Evolutionary conservation across 2,329 filamentous ascomycete species (phyloP), one percentile per base, ranked within the genome.

Genomic region (Paramyrothecium sp.): DNA sequence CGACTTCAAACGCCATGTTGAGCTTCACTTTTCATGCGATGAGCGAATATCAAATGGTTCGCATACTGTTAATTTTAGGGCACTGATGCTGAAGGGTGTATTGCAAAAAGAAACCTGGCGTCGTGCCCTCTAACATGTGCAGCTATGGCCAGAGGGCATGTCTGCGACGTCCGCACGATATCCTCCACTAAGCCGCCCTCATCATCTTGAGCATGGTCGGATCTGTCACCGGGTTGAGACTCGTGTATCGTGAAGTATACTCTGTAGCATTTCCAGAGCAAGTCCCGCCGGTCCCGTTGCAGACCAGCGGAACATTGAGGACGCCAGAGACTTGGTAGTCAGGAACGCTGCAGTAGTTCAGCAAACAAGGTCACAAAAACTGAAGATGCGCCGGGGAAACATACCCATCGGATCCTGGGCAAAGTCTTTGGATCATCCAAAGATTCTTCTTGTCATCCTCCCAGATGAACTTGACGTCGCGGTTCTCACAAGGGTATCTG

Each of bases 351-450:
- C 46, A 20, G 23, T 17, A 19, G 38, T 19, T 44, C n/a, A 44
- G 38, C 13, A 19, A 7, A 17, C 5, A 44, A 17, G 13, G 5
- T 19, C n/a, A 44, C 38, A 16, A 19, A 44, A 7, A 4, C 38
- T 3, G 13, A 13, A 16, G 51, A 26, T 19, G 41, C 38, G 20
- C 20, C 22, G 10, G 5, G 17, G 47, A 11, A 3, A 66, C 73
- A 63, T 67, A 78, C 76, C 72, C 74, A 5, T 71, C 61, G 2
- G 61, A 22, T 13, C 63, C 63, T 1, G 74, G 70, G 63, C 80
- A 83, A 16, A 75, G 70, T 26, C 70, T 69, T 69, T 83, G 78
- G 48, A 81, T 69, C 65, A 81, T 59, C n/a, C 72, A 75, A 48
- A 82, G 60, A 44, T 68, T 66, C 26, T 61, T 60, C 4, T 60